These are phyloP conservation scores for Globisporangium paroecandrum DNA, from an alignment of 352 stramenopile genomes.

Conservation along the genomic window DNA sequence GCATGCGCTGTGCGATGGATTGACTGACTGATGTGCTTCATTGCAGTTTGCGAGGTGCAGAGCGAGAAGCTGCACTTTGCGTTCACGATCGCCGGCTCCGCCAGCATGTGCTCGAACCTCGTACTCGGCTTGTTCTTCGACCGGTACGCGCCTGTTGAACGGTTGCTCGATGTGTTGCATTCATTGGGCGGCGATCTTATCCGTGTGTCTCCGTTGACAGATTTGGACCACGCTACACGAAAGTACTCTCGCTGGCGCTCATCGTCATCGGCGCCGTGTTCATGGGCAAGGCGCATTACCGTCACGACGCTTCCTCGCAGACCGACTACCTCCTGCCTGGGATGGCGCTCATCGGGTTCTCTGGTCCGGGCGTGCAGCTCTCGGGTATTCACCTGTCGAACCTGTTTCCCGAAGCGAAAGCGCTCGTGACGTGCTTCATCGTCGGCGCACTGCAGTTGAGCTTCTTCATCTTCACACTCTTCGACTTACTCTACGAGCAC, in stretches of 20 bases:
- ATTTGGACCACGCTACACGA: conserved; percentile 52
- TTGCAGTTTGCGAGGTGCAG: conserved; percentile 44
- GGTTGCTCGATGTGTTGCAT: neutral
- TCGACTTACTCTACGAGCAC: conserved; percentile 45
- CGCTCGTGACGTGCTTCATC: conserved; percentile 67
- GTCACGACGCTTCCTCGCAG: neutral
- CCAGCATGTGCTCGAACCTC: conserved; percentile 64
- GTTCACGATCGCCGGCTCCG: conserved; percentile 57
- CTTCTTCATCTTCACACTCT: conserved; percentile 73
- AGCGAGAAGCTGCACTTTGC: conserved; percentile 56
- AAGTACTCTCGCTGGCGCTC: conserved; percentile 46
- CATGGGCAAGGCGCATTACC: conserved; percentile 47
- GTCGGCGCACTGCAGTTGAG: conserved; percentile 66
- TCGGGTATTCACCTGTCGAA: conserved; percentile 75
- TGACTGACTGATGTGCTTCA: neutral
- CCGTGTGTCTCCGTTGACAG: neutral
- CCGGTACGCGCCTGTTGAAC: conserved; percentile 12
- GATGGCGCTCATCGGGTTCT: conserved; percentile 64
- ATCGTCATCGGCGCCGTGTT: conserved; percentile 43
- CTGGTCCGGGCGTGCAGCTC: conserved; percentile 60
- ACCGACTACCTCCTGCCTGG: conserved; percentile 52
- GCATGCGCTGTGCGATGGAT: neutral
- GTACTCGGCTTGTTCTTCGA: conserved; percentile 61
- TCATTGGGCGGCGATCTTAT: neutral
- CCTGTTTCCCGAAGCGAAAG: conserved; percentile 62